Evolutionary conservation across 2,329 filamentous ascomycete genomes (phyloP).

Genomic region (Paracamarosporium sp.): DNA sequence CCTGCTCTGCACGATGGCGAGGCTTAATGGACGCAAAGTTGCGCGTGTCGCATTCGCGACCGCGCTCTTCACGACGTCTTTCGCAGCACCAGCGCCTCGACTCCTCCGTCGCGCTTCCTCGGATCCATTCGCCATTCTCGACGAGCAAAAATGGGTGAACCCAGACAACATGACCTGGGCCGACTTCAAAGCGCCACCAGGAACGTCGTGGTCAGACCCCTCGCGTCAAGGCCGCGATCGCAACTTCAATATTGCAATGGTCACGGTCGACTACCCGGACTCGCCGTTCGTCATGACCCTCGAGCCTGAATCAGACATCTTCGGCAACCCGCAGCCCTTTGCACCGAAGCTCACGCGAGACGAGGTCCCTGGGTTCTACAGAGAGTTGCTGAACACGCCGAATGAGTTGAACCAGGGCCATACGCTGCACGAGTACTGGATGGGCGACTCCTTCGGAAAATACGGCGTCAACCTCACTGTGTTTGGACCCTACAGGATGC

Average conservation of each 20-base stretch:
- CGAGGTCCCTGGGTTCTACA: conserved; percentile 59
- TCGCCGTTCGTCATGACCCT: conserved; percentile 58
- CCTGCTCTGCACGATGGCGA: conserved; percentile 12
- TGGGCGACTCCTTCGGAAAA: conserved; percentile 61
- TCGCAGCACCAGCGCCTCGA: conserved; percentile 20
- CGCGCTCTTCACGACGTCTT: conserved; percentile 22
- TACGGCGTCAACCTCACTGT: conserved; percentile 62
- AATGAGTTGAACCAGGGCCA: conserved; percentile 58
- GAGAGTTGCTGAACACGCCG: conserved; percentile 59
- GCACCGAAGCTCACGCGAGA: conserved; percentile 52
- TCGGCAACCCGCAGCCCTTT: conserved; percentile 57
- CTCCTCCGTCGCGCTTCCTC: conserved; percentile 14
- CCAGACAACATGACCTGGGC: conserved; percentile 62
- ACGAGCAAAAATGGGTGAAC: conserved; percentile 61
- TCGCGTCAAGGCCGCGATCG: conserved; percentile 52
- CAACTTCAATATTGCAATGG: conserved; percentile 64
- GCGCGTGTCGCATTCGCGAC: conserved; percentile 22
- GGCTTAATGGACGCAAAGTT: conserved; percentile 10
- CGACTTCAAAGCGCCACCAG: conserved; percentile 56
- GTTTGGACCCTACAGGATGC: conserved; percentile 61
- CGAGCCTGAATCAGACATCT: conserved; percentile 55
- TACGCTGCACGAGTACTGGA: conserved; percentile 65
- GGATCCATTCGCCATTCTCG: conserved; percentile 58
- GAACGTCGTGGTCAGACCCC: conserved; percentile 58
- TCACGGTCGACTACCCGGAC: conserved; percentile 61